A percentile compares a stretch with the other conserved stretches of the same genome.
These are phyloP conservation scores for Dipodascopsis uninucleata DNA, from an alignment of 805 yeast genomes.

Conservation along the genomic window DNA sequence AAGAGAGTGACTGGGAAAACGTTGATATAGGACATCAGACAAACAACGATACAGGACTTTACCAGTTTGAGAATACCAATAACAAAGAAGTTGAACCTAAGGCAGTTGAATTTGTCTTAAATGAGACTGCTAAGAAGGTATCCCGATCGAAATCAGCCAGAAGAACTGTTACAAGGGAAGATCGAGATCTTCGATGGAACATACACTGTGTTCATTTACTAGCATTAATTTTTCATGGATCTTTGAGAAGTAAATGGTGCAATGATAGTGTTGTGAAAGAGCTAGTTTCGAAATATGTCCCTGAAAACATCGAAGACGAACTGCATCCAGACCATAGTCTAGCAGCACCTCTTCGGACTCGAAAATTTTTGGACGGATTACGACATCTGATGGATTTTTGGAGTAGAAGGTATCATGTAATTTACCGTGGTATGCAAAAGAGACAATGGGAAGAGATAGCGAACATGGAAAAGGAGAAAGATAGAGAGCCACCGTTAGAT, in stretches of 20 bases:
- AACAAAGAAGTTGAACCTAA: constrained; percentile 5
- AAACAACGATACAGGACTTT: neutral
- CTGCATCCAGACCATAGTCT: constrained; percentile 47
- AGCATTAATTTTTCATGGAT: constrained; percentile 63
- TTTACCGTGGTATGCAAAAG: constrained; percentile 41
- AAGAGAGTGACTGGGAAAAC: constrained; percentile 23
- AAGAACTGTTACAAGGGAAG: constrained; percentile 16
- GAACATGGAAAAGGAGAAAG: constrained; percentile 25
- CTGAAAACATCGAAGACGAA: constrained; percentile 46
- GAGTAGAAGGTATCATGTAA: constrained; percentile 51
- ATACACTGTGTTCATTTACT: constrained; percentile 60
- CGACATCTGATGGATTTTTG: constrained; percentile 62
- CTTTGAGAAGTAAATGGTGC: constrained; percentile 71
- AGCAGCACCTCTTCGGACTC: constrained; percentile 45
- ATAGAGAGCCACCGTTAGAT: constrained; percentile 18
- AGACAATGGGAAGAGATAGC: constrained; percentile 49
- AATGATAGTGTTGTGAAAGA: constrained; percentile 38
- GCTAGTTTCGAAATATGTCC: constrained; percentile 46
- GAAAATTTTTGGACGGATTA: constrained; percentile 75
- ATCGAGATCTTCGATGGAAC: constrained; percentile 41
- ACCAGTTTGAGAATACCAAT: neutral
- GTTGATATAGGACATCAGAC: constrained; percentile 14
- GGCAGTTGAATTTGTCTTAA: constrained; percentile 20
- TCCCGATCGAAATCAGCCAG: neutral
- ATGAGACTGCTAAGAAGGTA: constrained; percentile 5